Evolutionary conservation across 148 eudicot genomes (phyloP).

Genomic region (Pouteria glomerata): DNA sequence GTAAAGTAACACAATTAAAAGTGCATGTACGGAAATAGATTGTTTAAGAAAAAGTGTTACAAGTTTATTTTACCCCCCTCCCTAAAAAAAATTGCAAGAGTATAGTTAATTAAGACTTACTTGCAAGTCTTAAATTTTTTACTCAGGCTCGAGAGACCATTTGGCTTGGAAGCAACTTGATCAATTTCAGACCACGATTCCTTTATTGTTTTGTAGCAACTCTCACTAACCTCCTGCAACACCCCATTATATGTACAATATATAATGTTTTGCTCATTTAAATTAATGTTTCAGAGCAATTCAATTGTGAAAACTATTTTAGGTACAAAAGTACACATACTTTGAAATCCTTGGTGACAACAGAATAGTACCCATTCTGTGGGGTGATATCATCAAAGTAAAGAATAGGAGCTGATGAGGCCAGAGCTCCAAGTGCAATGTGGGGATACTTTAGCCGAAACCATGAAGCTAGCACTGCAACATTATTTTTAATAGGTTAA

Average conservation of each 20-base stretch:
- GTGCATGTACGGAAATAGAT: too few species aligned
- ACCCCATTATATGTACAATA: too few species aligned
- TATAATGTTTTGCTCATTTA: too few species aligned
- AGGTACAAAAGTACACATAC: constrained; percentile 4
- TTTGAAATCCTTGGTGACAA: constrained; percentile 42
- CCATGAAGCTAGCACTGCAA: constrained; percentile 53
- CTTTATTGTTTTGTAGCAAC: constrained; percentile 35
- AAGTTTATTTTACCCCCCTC: too few species aligned
- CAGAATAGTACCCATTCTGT: constrained; percentile 25
- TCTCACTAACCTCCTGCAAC: constrained; percentile 37
- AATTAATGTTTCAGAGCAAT: neutral
- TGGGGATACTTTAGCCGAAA: constrained; percentile 59
- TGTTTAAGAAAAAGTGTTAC: too few species aligned
- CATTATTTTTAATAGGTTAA: too few species aligned
- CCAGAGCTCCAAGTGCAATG: constrained; percentile 49
- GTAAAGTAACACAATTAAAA: too few species aligned
- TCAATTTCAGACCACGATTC: constrained; percentile 48
- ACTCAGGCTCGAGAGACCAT: constrained; percentile 34
- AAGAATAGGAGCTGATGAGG: constrained; percentile 54
- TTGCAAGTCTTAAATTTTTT: constrained; percentile 39
- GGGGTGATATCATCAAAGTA: constrained; percentile 42
- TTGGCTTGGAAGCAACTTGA: constrained; percentile 25
- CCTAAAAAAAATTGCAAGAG: neutral
- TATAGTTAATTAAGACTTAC: constrained; percentile 15
- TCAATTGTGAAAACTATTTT: neutral